Evolutionary conservation across 148 eudicot species (phyloP), one percentile per base, ranked within the genome.

Genomic region (Bassia scoparia): DNA sequence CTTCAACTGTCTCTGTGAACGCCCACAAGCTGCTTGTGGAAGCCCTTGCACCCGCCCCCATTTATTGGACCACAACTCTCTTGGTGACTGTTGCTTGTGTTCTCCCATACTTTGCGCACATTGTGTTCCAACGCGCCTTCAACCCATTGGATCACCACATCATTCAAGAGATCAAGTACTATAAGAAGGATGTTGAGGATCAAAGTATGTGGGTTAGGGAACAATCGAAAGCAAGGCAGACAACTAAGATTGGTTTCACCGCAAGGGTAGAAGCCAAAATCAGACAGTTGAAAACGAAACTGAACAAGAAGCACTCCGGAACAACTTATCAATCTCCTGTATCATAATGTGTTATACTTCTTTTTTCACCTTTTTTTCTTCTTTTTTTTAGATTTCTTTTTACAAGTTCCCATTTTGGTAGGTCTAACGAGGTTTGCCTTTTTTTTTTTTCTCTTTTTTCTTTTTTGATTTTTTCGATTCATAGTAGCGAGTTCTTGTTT

Each of bases 61-160:
- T 89, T 10, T 93, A 83, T 71, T 93, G 98, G 98, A 29, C 71
- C 0, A 81, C 94, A 20, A 93, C 93, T 4, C 52, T 93, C 5
- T 73, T 93, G 26, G 98, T 90, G 15, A 86, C 90, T 0, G 59
- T 81, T 1, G 83, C 87, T 9, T 87, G 92, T 49, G 79, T 71
- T 52, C 80, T 87, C 23, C 98, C 98, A 0, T 90, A 93, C 74
- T 80, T 90, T 20, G 87, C 86, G 20, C 92, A 93, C 71, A 82
- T 87, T 11, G 84, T 87, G 0, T 88, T 80, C 81, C 98, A 89
- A 61, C 79, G 96, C 48, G 75, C 82, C 0, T 85, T 89, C 63
- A 82, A 86, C 63, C 98, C 98, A 0, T 70, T 89, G 86, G 94
- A 93, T 62, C 98, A 93, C 75, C 92, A 93, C n/a, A 72, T 89